A percentile compares a stretch with the other conserved stretches of the same genome.
Conservation (phyloP, 2,329 filamentous ascomycete genomes). For the Diaporthe vaccinii region DNA sequence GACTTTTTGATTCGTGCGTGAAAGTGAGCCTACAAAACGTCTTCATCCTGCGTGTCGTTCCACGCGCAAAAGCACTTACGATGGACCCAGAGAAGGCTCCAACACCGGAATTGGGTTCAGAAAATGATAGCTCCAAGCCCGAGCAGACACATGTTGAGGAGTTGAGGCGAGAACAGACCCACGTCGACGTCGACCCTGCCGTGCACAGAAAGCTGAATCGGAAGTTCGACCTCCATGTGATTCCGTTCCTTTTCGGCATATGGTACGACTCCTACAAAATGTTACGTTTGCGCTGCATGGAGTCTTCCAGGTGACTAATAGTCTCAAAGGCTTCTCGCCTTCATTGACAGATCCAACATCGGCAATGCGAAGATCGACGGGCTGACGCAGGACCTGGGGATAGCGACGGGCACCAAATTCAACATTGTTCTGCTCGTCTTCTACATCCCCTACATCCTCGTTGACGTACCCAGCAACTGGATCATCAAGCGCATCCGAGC, state of each 20-base stretch:
- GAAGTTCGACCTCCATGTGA: slow-evolving; percentile 47
- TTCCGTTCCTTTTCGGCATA: slow-evolving; percentile 47
- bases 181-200: slow-evolving; percentile 38
- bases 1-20: neutral
- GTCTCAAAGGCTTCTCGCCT: slow-evolving; percentile 60
- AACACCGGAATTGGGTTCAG: slow-evolving; percentile 3
- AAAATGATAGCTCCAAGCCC: slow-evolving; percentile 5
- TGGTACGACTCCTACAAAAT: slow-evolving; percentile 39
- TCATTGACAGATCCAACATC: slow-evolving; percentile 67
- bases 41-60: neutral
- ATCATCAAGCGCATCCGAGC: slow-evolving; percentile 75
- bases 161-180: slow-evolving; percentile 28
- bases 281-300: too few relatives aligned
- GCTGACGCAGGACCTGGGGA: slow-evolving; percentile 52
- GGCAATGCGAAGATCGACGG: slow-evolving; percentile 65
- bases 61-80: neutral
- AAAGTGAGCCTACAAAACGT: neutral
- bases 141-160: slow-evolving; percentile 25
- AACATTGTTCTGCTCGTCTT: slow-evolving; percentile 73
- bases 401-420: slow-evolving; percentile 69
- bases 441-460: slow-evolving; percentile 77
- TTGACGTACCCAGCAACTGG: slow-evolving; percentile 75
- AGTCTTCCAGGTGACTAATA: neutral
- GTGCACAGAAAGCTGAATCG: slow-evolving; percentile 45
- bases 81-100: slow-evolving; percentile 26